phyloP scores from a whole-genome alignment of 1,284 basidiomycete genomes.

The Malassezia equina region DNA sequence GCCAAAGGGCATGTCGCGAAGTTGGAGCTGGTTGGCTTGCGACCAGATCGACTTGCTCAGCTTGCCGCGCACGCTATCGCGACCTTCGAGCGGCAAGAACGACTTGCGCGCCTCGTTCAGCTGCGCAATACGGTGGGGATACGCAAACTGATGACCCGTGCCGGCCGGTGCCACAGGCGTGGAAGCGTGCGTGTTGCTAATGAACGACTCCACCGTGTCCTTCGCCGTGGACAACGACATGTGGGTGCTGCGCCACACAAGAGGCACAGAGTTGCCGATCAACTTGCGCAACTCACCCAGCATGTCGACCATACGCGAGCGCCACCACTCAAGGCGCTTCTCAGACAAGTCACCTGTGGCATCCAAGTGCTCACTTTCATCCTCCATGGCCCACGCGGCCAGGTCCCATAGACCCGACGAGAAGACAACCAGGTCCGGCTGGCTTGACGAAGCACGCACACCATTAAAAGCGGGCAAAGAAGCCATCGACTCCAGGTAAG shows the following conservation, averaged over 20 bases:
- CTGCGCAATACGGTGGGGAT: constrained; percentile 33
- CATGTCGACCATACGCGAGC: constrained; percentile 41
- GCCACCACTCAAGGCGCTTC: constrained; percentile 47
- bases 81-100: constrained; percentile 22
- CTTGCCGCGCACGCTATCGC: constrained; percentile 31
- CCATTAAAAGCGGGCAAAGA: not conserved
- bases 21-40: not conserved
- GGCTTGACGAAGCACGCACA: constrained; percentile 9
- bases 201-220: constrained; percentile 30
- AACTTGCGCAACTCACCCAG: constrained; percentile 19
- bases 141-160: constrained; percentile 33
- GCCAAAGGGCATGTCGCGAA: constrained; percentile 19
- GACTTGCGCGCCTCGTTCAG: constrained; percentile 33
- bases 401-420: constrained; percentile 48
- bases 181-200: constrained; percentile 18
- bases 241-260: constrained; percentile 34
- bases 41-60: constrained; percentile 13
- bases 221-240: constrained; percentile 22
- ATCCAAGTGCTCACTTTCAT: constrained; percentile 21
- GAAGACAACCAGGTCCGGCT: constrained; percentile 48
- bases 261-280: constrained; percentile 15
- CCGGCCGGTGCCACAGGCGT: not conserved
- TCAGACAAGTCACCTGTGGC: constrained; percentile 34
- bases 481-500: constrained; percentile 30
- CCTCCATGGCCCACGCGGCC: constrained; percentile 47